Conservation (phyloP, 306 rosid genomes). For the Sophora flavescens region DNA sequence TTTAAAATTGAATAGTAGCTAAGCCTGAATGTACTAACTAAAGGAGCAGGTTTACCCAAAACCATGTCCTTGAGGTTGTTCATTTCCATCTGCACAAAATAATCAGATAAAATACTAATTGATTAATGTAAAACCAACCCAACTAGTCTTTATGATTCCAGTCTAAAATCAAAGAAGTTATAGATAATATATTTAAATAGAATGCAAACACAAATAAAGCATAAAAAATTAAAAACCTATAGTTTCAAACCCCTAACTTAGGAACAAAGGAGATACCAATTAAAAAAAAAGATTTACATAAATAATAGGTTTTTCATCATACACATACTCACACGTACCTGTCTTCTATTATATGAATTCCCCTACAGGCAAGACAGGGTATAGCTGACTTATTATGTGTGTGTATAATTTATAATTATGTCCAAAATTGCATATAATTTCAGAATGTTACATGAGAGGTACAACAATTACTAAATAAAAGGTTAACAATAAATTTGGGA, state of each 20-base stretch:
- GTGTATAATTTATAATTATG: neutral
- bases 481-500: neutral
- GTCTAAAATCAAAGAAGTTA: constrained; percentile 34
- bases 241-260: neutral
- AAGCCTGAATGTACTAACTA: constrained; percentile 97
- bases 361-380: too few species aligned
- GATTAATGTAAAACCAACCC: constrained; percentile 12
- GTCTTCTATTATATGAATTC: too few species aligned
- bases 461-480: neutral
- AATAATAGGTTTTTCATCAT: neutral
- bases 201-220: constrained; percentile 2
- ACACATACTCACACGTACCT: neutral
- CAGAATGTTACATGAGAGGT: neutral
- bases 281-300: neutral
- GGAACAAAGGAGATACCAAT: neutral
- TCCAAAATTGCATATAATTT: neutral
- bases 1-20: constrained; percentile 98
- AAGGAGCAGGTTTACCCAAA: constrained; percentile 97
- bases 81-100: constrained; percentile 88
- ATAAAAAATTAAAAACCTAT: neutral
- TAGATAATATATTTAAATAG: neutral
- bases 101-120: constrained; percentile 29
- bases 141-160: constrained; percentile 19
- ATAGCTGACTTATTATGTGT: too few species aligned
- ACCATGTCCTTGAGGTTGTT: constrained; percentile 90